phyloP scores from a whole-genome alignment of 306 rosid species.

The Macrotyloma uniflorum region DNA sequence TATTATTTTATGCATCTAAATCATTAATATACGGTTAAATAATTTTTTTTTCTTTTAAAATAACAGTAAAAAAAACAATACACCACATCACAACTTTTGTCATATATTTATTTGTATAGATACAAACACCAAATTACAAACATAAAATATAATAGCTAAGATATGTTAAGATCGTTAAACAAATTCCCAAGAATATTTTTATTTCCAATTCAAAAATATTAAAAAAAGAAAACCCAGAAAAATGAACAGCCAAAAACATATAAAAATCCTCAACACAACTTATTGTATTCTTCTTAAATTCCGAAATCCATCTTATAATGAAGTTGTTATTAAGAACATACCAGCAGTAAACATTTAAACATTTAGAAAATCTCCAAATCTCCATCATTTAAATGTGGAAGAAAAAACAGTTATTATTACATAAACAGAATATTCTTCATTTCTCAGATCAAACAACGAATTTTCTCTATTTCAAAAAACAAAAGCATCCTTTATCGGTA shows the following conservation, averaged over 20 bases:
- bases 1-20: background rate
- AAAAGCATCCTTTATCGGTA: background rate
- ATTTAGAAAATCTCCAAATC: background rate
- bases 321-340: background rate
- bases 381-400: background rate
- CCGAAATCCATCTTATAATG: too few species aligned
- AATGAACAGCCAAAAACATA: too few species aligned
- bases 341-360: background rate
- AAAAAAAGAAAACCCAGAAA: background rate
- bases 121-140: background rate
- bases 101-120: background rate
- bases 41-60: background rate
- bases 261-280: background rate
- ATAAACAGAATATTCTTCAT: conserved; percentile 25
- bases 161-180: background rate
- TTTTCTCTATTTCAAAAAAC: background rate
- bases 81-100: background rate
- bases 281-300: too few species aligned
- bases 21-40: background rate
- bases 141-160: background rate
- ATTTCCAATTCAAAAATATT: background rate
- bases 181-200: background rate
- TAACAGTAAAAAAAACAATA: background rate
- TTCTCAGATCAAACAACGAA: background rate
- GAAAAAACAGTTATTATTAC: background rate